phyloP scores from a whole-genome alignment of 1,284 basidiomycete species.

The Moesziomyces sp. region DNA sequence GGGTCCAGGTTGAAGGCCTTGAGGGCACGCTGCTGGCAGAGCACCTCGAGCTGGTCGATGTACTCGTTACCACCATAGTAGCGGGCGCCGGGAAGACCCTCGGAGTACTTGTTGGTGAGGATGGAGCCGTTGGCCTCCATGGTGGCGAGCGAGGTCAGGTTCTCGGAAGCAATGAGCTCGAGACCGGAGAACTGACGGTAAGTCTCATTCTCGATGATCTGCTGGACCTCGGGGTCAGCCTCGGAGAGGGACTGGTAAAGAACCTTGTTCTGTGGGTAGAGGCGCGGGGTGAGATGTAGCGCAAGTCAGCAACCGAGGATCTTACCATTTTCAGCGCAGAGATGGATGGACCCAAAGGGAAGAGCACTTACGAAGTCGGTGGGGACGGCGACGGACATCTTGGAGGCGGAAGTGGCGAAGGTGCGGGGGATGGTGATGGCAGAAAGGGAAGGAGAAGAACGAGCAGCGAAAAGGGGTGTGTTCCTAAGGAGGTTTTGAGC shows the following conservation, averaged over 20 bases:
- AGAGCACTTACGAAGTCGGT: slow-evolving; percentile 61
- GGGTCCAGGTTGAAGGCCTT: slow-evolving; percentile 96
- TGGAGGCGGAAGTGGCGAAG: slow-evolving; percentile 40
- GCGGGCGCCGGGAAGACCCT: slow-evolving; percentile 79
- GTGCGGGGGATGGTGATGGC: slow-evolving; percentile 24
- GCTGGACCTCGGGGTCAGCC: slow-evolving; percentile 92
- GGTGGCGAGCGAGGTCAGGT: slow-evolving; percentile 66
- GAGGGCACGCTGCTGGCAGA: slow-evolving; percentile 95
- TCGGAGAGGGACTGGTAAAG: slow-evolving; percentile 88
- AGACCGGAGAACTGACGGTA: slow-evolving; percentile 96
- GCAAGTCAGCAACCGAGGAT: slow-evolving; percentile 6
- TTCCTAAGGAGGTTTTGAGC: slow-evolving; percentile 42
- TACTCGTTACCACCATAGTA: slow-evolving; percentile 91
- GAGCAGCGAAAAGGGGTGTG: slow-evolving; percentile 16
- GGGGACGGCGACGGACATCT: slow-evolving; percentile 63
- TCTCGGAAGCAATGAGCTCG: slow-evolving; percentile 93
- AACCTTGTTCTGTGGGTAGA: slow-evolving; percentile 79
- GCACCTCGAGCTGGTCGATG: slow-evolving; percentile 94
- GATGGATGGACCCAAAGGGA: neutral
- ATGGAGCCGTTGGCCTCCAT: slow-evolving; percentile 99
- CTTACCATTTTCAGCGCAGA: neutral
- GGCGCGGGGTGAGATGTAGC: neutral
- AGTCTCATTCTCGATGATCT: slow-evolving; percentile 99
- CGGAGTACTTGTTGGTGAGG: slow-evolving; percentile 94
- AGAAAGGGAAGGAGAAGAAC: slow-evolving; percentile 13